A percentile compares a stretch with the other conserved stretches of the same genome.
These are phyloP conservation scores for Stephanodiscus minutulus DNA, from an alignment of 108 stramenopile species.

Conservation along the genomic window DNA sequence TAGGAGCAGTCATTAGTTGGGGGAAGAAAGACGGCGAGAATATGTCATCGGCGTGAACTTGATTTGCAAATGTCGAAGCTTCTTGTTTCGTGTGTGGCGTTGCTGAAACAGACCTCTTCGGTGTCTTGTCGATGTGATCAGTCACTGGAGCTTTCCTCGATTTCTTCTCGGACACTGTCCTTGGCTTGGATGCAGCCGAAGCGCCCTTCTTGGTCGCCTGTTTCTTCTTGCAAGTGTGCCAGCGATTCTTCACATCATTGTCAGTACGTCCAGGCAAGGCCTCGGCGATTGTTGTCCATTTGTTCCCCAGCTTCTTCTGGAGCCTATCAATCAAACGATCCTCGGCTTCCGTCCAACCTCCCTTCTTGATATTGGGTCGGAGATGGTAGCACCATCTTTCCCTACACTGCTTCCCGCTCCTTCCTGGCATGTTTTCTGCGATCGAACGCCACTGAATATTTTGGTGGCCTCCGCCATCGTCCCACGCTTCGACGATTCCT, in stretches of 20 bases:
- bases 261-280: constrained; percentile 92
- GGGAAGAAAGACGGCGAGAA: constrained; percentile 11
- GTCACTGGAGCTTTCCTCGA: not conserved
- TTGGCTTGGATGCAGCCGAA: not conserved
- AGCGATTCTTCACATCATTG: constrained; percentile 98
- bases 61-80: not conserved
- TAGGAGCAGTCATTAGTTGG: not conserved
- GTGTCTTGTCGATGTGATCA: not conserved
- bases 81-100: not conserved
- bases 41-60: constrained; percentile 8
- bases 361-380: constrained; percentile 91
- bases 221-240: constrained; percentile 89
- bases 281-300: constrained; percentile 90
- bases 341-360: constrained; percentile 90
- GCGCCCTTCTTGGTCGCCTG: not conserved
- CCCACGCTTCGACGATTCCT: not conserved
- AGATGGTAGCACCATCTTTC: constrained; percentile 97
- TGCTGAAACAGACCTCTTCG: not conserved
- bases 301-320: constrained; percentile 74
- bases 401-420: constrained; percentile 96
- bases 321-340: constrained; percentile 76
- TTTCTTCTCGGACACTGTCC: not conserved
- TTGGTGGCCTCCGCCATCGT: not conserved
- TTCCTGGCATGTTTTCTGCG: constrained; percentile 85
- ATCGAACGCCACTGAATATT: constrained; percentile 79